These are phyloP conservation scores for Candida khao-thaluensis DNA, from an alignment of 805 yeast genomes.

Conservation along the genomic window DNA sequence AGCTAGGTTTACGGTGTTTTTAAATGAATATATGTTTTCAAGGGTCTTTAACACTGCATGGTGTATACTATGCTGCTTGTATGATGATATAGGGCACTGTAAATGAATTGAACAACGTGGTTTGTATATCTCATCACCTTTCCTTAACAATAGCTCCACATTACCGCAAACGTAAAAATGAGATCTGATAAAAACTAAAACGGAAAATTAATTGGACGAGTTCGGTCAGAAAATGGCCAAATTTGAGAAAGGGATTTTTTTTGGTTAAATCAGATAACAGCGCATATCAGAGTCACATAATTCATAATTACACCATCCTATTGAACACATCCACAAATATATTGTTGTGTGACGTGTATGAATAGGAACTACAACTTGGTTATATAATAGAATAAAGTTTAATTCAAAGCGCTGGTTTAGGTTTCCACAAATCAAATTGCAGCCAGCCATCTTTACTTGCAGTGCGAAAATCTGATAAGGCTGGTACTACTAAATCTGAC, in stretches of 20 bases:
- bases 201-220: neutral
- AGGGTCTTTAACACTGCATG: too few relatives aligned
- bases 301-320: too few relatives aligned
- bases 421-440: neutral
- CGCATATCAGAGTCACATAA: neutral
- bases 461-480: constrained; percentile 6
- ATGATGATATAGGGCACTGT: too few relatives aligned
- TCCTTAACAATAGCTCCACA: too few relatives aligned
- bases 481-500: constrained; percentile 1
- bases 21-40: too few relatives aligned
- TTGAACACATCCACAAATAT: too few relatives aligned
- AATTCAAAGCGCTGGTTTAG: neutral
- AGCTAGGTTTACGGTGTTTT: too few relatives aligned
- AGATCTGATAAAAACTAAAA: neutral
- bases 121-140: too few relatives aligned
- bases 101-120: too few relatives aligned
- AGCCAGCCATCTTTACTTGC: constrained; percentile 7
- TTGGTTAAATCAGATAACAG: neutral
- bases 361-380: too few relatives aligned
- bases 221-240: constrained; percentile 1
- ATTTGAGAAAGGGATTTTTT: neutral
- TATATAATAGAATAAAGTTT: neutral
- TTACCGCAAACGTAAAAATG: neutral
- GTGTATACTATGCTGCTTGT: too few relatives aligned
- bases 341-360: too few relatives aligned